Percentiles rank a stretch among this genome's conserved stretches.
Conservation (phyloP, 1,284 basidiomycete genomes). For the Chondrostereum purpureum region DNA sequence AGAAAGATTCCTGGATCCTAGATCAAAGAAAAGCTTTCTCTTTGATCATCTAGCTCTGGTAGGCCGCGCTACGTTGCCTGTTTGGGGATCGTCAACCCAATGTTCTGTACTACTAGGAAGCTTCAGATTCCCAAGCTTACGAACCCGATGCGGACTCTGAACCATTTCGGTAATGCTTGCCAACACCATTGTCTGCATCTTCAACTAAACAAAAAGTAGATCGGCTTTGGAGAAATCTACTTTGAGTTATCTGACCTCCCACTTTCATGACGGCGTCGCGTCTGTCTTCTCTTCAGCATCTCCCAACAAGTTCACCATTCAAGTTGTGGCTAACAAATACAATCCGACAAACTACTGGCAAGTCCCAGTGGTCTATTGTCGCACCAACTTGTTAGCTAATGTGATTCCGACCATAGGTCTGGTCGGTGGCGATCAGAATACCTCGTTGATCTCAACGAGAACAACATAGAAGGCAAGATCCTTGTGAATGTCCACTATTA, state of each 20-base stretch:
- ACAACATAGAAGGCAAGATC: slow-evolving; percentile 57
- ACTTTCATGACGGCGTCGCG: slow-evolving; percentile 71
- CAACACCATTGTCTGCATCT: slow-evolving; percentile 6
- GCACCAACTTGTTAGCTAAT: slow-evolving; percentile 16
- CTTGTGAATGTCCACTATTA: slow-evolving; percentile 90
- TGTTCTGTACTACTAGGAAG: slow-evolving; percentile 52
- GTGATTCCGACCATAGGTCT: slow-evolving; percentile 51
- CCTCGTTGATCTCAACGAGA: slow-evolving; percentile 48
- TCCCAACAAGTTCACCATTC: slow-evolving; percentile 55
- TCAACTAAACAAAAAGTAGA: slow-evolving; percentile 30
- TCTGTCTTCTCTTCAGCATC: slow-evolving; percentile 58
- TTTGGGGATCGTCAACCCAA: no score
- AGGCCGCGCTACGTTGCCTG: no score
- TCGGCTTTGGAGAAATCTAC: slow-evolving; percentile 63
- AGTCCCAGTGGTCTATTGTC: background rate
- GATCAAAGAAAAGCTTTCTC: slow-evolving; percentile 67
- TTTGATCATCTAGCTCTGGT: slow-evolving; percentile 82
- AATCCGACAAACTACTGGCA: slow-evolving; percentile 86
- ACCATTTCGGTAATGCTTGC: slow-evolving; percentile 57
- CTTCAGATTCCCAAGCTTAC: slow-evolving; percentile 60
- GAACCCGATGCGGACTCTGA: slow-evolving; percentile 64
- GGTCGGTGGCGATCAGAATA: slow-evolving; percentile 90
- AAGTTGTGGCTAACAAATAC: slow-evolving; percentile 90
- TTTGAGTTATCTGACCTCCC: slow-evolving; percentile 66
- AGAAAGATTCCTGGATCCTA: slow-evolving; percentile 77